Evolutionary conservation across 768 basidiomycete genomes (phyloP), one percentile per base, ranked within the genome.

Genomic region (Pleurotus ostreatus): DNA sequence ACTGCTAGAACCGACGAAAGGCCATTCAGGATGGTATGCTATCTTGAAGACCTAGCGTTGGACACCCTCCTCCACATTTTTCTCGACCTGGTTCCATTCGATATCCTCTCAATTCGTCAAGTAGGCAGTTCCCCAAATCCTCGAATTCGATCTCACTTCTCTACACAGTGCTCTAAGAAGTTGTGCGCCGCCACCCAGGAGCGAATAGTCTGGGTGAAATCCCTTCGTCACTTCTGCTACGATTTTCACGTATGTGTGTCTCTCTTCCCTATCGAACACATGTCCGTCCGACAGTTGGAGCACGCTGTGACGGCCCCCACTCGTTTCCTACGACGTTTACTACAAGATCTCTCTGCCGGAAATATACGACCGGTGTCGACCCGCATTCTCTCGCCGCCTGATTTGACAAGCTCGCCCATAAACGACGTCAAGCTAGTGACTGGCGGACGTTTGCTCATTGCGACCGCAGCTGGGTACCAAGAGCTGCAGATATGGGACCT

Each of bases 391-490:
- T 49, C 60, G 55, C 52, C 57, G 16, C 55, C 57, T 34, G 57
- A 47, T 30, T 22, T 41, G 16, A 53, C 34, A 12, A 40, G 51
- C 37, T 46, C 25, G 9, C 45, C 30, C 8, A 25, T 46, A 39
- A 57, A 55, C 18, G 41, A 49, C 51, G 45, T 51, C 8, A 63
- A 59, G 46, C 59, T 71, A 25, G 58, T 71, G 26, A 66, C 70
- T 7, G 70, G 70, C 15, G 70, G 70, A 6, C 68, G 70, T 1
- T 71, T 62, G 57, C 64, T 70, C n/a, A 40, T 69, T 18, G 67
- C 64, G 1, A 55, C 61, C 6, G 51, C 61, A 7, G 43, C 44
- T 23, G 46, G 56, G 4, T 25, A 40, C 51, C 57, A 55, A 49
- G 45, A 65, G 5, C 37, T 66, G 8, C 56, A 60, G 22, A 43